Conservation (phyloP, 2,329 filamentous ascomycete species). For the Colletotrichum paranaense region DNA sequence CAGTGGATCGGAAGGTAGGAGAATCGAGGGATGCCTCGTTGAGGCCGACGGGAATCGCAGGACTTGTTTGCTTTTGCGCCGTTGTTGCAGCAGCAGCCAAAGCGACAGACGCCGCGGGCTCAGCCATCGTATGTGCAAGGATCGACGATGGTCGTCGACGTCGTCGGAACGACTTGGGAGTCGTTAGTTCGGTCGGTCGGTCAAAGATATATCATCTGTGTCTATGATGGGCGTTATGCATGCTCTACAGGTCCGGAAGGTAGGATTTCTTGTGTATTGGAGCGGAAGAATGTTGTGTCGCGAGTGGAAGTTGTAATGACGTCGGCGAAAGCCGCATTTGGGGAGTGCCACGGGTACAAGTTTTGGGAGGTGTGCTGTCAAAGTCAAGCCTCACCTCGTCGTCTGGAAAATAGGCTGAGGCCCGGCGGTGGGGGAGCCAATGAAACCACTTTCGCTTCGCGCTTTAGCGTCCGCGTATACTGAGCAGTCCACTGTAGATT, state of each 20-base stretch:
- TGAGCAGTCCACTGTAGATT: slow-evolving; percentile 27
- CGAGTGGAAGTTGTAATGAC: slow-evolving; percentile 27
- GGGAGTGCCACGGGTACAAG: not conserved
- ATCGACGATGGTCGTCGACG: not conserved
- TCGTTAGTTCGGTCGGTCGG: slow-evolving; percentile 4
- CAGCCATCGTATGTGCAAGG: slow-evolving; percentile 25
- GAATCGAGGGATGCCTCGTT: slow-evolving; percentile 97
- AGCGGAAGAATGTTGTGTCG: not conserved
- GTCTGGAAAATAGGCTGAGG: slow-evolving; percentile 7
- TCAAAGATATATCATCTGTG: slow-evolving; percentile 14
- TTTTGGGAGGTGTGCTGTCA: slow-evolving; percentile 31
- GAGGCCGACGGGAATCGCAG: slow-evolving; percentile 79
- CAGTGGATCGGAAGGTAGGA: slow-evolving; percentile 90
- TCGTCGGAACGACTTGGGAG: not conserved
- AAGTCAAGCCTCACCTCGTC: slow-evolving; percentile 27
- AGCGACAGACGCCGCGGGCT: slow-evolving; percentile 25
- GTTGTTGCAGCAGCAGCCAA: slow-evolving; percentile 20
- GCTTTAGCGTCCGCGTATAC: not conserved
- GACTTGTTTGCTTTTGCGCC: slow-evolving; percentile 42
- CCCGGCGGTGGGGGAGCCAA: not conserved
- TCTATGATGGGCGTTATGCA: slow-evolving; percentile 14
- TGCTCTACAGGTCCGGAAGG: slow-evolving; percentile 7
- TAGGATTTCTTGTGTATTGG: not conserved
- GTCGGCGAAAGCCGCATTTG: slow-evolving; percentile 28
- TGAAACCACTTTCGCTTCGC: not conserved